These are phyloP conservation scores for Saccharomyces cerevisiae DNA, from an alignment of 805 yeast species.

Conservation along the genomic window DNA sequence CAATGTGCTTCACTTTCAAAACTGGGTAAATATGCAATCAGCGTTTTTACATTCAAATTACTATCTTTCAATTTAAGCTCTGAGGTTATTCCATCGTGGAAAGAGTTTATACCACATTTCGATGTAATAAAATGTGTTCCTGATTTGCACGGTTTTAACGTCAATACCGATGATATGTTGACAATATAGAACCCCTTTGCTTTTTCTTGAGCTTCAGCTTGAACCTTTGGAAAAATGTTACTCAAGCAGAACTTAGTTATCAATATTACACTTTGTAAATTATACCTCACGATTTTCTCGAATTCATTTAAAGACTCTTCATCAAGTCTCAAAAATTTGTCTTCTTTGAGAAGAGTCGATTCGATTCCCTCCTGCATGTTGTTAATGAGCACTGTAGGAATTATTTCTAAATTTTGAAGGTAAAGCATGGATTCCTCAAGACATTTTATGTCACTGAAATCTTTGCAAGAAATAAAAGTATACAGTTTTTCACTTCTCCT, in stretches of 20 bases:
- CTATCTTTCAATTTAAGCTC: slow-evolving; percentile 8
- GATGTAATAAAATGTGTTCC: slow-evolving; percentile 10
- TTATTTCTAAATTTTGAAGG: slow-evolving; percentile 2
- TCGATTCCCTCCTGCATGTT: slow-evolving; percentile 14
- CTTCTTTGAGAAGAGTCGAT: neutral
- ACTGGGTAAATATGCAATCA: slow-evolving; percentile 11
- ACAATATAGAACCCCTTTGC: slow-evolving; percentile 12
- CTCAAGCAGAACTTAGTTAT: slow-evolving; percentile 14
- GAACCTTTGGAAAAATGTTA: slow-evolving; percentile 6
- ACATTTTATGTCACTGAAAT: slow-evolving; percentile 4
- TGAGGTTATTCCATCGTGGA: slow-evolving; percentile 20
- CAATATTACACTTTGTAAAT: slow-evolving; percentile 18
- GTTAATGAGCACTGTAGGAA: slow-evolving; percentile 13
- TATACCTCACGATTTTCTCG: slow-evolving; percentile 9
- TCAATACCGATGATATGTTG: slow-evolving; percentile 9
- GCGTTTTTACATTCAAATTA: slow-evolving; percentile 6
- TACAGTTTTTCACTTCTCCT: slow-evolving; percentile 1
- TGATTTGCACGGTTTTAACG: slow-evolving; percentile 1
- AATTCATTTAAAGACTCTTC: slow-evolving; percentile 6
- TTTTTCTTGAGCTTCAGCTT: neutral
- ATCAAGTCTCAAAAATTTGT: neutral
- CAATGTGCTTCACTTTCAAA: slow-evolving; percentile 1
- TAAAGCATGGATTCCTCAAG: slow-evolving; percentile 6
- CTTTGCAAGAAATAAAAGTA: slow-evolving; percentile 7
- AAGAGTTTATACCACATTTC: slow-evolving; percentile 20